Base-by-base conservation (phyloP, 306 rosid species). In the Begonia peltatifolia region DNA sequence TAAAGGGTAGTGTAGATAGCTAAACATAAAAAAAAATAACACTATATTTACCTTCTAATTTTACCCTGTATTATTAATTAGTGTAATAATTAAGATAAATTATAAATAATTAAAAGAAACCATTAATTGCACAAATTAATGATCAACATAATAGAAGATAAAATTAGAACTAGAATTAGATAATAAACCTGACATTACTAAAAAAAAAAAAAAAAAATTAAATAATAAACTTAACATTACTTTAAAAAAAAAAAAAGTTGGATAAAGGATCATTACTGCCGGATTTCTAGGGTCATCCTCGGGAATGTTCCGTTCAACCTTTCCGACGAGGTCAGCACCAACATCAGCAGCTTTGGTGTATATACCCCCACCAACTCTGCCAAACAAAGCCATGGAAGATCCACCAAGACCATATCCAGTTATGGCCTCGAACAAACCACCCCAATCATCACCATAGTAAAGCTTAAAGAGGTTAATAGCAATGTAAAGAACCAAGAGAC, bases 331-430 rank as follows among this genome's bases (percentile, higher is more conserved):
- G 63, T 85, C 99, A n/a, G 95, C 99, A 73, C 95, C 99, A 53
- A 90, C 95, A 83, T 83, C 95, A 53, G 99, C 95, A 69, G 99
- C 99, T 70, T 90, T 90, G 14, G 95, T 86, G 41, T 90, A 90
- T 80, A 90, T 90, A 61, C 95, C 99, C 55, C 99, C 99, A 57
- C 81, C 95, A 75, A 90, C 99, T 83, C 99, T 79, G 12, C 99
- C 95, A 51, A 86, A 86, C 57, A 90, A 80, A 74, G 99, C 99
- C 99, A 90, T 86, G 57, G 94, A 90, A 55, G 99, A 90, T 56
- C 95, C 99, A 10, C 99, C 99, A 53, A 90, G 95, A 64, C 94
- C 99, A 78, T 86, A 90, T 15, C 99, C 99, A 62, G 95, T 90
- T 44, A 90, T 86, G 57, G 99, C 74, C 84, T 90, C 99, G 41